Conservation (phyloP, 148 eudicot species). For the Selenicereus undatus region DNA sequence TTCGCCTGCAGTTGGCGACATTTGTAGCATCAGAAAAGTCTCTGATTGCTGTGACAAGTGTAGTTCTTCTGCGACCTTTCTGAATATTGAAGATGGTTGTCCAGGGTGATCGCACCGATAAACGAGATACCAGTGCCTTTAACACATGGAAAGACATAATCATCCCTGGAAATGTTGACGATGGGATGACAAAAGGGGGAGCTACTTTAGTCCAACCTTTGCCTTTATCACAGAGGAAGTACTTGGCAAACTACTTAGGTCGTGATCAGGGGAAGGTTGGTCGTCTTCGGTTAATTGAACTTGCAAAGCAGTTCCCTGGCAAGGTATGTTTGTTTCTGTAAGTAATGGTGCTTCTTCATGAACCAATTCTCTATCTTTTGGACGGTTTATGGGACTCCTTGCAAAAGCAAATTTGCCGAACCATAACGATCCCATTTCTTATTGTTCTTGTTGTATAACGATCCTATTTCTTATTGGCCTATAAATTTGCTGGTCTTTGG, state of each 20-base stretch:
- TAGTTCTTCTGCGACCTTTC: not conserved
- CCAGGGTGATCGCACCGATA: slow-evolving; percentile 97
- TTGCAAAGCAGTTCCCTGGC: slow-evolving; percentile 69
- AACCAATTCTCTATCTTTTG: not conserved
- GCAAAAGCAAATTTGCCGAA: not conserved
- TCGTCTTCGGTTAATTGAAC: slow-evolving; percentile 73
- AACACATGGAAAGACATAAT: slow-evolving; percentile 96
- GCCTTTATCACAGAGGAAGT: slow-evolving; percentile 73
- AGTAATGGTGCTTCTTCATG: not conserved
- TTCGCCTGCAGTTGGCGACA: not conserved
- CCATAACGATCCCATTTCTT: not conserved
- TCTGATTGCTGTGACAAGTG: not conserved
- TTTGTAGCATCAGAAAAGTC: not conserved
- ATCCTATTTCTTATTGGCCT: not conserved
- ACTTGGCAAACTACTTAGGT: slow-evolving; percentile 82
- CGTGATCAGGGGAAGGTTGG: slow-evolving; percentile 87
- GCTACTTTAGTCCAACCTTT: slow-evolving; percentile 60
- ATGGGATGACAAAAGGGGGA: slow-evolving; percentile 65
- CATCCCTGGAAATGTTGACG: slow-evolving; percentile 94
- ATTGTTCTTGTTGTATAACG: not conserved
- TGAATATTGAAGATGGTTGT: slow-evolving; percentile 18
- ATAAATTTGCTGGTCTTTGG: not conserved
- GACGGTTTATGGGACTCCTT: not conserved
- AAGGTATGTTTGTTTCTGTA: slow-evolving; percentile 45
- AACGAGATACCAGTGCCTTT: slow-evolving; percentile 81